Base-by-base conservation (phyloP, 257 asterid genomes). In the Nicotiana obtusifolia region DNA sequence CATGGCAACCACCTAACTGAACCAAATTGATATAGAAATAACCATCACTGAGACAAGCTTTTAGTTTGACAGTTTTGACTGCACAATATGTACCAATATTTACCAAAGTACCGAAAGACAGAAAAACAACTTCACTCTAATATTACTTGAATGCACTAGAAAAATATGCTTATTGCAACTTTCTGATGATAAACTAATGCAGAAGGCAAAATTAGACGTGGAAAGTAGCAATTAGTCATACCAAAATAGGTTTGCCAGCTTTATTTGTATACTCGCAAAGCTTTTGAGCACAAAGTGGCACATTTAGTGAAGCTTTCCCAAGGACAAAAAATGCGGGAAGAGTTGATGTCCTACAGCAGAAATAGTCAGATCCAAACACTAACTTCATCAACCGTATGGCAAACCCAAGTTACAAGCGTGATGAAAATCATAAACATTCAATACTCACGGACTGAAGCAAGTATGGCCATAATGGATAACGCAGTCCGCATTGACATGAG, bases 381-480 rank as follows among this genome's bases (percentile, higher is more conserved):
- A 75, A 49, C 62, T 24, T 49, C 0, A 16, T 22, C 49, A 0
- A n/a, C 78, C 10, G 64, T 44, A 65, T 1, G 9, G 10, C 16
- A 26, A 80, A 26, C 8, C 2, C 1, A 68, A 78, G 81, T 13
- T 13, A 16, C n/a, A 65, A 7, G 3, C 10, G 15, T 22, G 14
- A 59, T 33, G 5, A 76, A 64, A 57, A 6, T 17, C 4, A 30
- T 30, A 61, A 80, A 30, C 19, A 22, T 5, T 52, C 77, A 80
- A 30, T 62, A 84, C 98, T 94, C 84, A 95, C 99, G 91, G 91
- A 93, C 99, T 95, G 87, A 95, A 96, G 93, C 99, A 95, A 26
- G 97, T 90, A 81, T 85, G 98, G 30, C 98, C 98, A 64, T 89
- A 93, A 88, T 93, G 98, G 83, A 93, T 60, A 69, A 93, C 93